phyloP scores from a whole-genome alignment of 352 stramenopile genomes.

The Phytophthora hybrid region DNA sequence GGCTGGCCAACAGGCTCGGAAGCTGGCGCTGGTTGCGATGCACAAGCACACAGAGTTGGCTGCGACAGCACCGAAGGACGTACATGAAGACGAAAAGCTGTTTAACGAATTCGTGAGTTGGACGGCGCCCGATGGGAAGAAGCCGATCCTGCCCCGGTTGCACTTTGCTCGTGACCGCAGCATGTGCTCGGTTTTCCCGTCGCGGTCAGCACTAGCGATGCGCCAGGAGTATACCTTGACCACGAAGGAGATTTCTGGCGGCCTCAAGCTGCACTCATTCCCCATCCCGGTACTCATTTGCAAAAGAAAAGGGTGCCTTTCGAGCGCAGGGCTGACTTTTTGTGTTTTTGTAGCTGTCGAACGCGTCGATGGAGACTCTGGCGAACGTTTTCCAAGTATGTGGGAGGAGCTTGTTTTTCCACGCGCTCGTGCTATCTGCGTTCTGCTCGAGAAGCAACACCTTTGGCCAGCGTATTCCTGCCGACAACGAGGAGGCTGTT shows the following conservation, averaged over 20 bases:
- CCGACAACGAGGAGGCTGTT: conserved; percentile 69
- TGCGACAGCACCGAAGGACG: conserved; percentile 37
- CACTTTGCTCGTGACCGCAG: conserved; percentile 83
- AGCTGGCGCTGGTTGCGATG: conserved; percentile 78
- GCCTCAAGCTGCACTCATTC: conserved; percentile 81
- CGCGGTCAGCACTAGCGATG: conserved; percentile 61
- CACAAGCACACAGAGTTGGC: conserved; percentile 45
- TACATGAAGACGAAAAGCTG: conserved; percentile 75
- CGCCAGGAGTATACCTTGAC: conserved; percentile 83
- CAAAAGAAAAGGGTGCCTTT: neutral
- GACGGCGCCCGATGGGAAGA: conserved; percentile 65
- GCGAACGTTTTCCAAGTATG: conserved; percentile 80
- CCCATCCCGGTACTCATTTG: conserved; percentile 68
- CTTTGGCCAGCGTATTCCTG: conserved; percentile 71
- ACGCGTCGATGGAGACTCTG: conserved; percentile 70
- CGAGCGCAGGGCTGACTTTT: conserved; percentile 11
- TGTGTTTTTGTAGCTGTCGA: conserved; percentile 51
- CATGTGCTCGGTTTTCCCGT: conserved; percentile 72
- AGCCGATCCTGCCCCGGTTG: conserved; percentile 72
- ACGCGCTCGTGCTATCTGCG: conserved; percentile 77
- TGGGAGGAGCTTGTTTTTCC: conserved; percentile 88
- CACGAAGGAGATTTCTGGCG: conserved; percentile 89
- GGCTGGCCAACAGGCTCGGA: conserved; percentile 78
- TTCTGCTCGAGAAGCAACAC: conserved; percentile 78
- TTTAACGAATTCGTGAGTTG: conserved; percentile 91